phyloP scores from a whole-genome alignment of 2,329 filamentous ascomycete species.

The Stagonosporopsis rhizophila region DNA sequence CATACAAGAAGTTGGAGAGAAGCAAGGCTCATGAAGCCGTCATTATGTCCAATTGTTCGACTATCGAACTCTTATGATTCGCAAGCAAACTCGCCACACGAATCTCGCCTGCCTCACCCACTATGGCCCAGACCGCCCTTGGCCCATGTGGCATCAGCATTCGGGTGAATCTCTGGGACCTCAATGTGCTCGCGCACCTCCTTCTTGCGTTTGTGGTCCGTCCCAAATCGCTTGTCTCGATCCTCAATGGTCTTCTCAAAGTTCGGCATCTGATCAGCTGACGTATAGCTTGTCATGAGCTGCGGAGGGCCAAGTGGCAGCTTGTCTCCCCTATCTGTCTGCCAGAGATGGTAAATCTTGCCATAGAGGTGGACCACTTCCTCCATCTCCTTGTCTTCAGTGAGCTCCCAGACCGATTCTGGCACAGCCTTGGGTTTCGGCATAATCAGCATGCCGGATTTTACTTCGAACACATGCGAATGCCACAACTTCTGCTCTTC shows the following conservation, averaged over 20 bases:
- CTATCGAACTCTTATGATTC: not conserved
- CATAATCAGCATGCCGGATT: constrained; percentile 82
- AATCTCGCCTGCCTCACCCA: not conserved
- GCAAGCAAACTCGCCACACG: too few relatives aligned
- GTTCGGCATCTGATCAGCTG: constrained; percentile 56
- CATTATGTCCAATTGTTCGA: not conserved
- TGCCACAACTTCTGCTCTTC: constrained; percentile 83
- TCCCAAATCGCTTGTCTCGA: constrained; percentile 62
- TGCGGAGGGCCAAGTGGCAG: constrained; percentile 67
- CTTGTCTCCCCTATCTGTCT: constrained; percentile 75
- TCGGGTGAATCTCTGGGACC: constrained; percentile 55
- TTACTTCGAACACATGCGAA: constrained; percentile 76
- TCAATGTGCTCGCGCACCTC: constrained; percentile 61
- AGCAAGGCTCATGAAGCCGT: constrained; percentile 20
- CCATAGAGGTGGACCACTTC: constrained; percentile 78
- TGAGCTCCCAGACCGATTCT: constrained; percentile 71
- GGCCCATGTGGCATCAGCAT: constrained; percentile 60
- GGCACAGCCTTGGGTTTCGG: constrained; percentile 66
- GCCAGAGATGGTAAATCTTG: constrained; percentile 87
- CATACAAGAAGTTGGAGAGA: constrained; percentile 43
- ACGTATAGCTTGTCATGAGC: constrained; percentile 69
- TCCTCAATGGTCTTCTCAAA: constrained; percentile 56
- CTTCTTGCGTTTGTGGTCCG: constrained; percentile 60
- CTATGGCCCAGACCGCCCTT: constrained; percentile 29
- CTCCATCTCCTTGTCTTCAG: constrained; percentile 83